Conservation (phyloP, 495 filamentous ascomycete species). For the Xylaria scruposa region DNA sequence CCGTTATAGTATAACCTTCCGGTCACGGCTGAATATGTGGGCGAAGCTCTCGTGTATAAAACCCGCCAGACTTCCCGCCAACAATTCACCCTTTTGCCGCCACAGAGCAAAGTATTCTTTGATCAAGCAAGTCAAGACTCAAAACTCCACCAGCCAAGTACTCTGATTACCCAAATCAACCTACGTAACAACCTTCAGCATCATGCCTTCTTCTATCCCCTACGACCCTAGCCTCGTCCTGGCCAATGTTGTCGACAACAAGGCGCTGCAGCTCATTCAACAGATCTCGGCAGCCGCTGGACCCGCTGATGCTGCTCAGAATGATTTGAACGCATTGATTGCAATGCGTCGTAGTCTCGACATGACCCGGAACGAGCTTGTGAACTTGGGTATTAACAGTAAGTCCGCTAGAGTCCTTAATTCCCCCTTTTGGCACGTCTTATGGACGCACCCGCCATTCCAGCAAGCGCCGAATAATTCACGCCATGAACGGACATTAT, state of each 20-base stretch:
- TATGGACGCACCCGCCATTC: too few species aligned
- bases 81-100: neutral
- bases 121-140: neutral
- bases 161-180: too few species aligned
- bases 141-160: neutral
- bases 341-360: slow-evolving; percentile 14
- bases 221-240: neutral
- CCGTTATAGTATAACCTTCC: neutral
- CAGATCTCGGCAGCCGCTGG: slow-evolving; percentile 4
- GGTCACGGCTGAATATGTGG: neutral
- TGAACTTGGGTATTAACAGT: neutral
- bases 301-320: slow-evolving; percentile 13
- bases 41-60: neutral
- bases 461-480: too few species aligned
- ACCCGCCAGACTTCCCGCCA: neutral
- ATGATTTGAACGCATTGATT: slow-evolving; percentile 10
- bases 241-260: slow-evolving; percentile 9
- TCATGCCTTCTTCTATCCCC: neutral
- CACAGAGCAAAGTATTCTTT: neutral
- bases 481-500: too few species aligned
- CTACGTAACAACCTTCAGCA: neutral
- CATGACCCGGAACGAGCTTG: slow-evolving; percentile 11
- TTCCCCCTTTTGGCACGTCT: too few species aligned
- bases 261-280: slow-evolving; percentile 8
- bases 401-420: too few species aligned